phyloP scores from a whole-genome alignment of 2,329 filamentous ascomycete species.

The Nothopassalora personata region DNA sequence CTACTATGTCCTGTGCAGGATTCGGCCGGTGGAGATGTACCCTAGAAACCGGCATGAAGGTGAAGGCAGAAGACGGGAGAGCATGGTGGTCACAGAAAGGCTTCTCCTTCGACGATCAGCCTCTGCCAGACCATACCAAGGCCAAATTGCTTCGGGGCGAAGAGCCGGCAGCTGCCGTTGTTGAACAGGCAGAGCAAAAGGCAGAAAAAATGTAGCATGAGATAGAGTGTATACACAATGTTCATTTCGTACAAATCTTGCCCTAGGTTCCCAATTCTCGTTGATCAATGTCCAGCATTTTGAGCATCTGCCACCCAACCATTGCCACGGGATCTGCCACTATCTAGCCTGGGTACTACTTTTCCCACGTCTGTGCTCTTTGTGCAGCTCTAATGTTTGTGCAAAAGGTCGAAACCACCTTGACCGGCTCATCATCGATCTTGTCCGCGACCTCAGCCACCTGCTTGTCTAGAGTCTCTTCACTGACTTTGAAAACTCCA shows the following conservation, averaged over 20 bases:
- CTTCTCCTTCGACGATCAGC: slow-evolving; percentile 20
- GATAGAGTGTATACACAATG: not conserved
- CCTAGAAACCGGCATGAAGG: slow-evolving; percentile 11
- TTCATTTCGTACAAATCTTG: slow-evolving; percentile 26
- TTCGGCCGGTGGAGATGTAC: slow-evolving; percentile 20
- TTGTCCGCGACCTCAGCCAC: slow-evolving; percentile 27
- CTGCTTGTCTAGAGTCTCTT: slow-evolving; percentile 28
- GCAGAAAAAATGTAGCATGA: not conserved
- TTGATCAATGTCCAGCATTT: slow-evolving; percentile 30
- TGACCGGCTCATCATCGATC: slow-evolving; percentile 23
- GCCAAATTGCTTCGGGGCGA: slow-evolving; percentile 15
- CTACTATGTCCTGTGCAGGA: slow-evolving; percentile 13
- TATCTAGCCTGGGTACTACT: slow-evolving; percentile 28
- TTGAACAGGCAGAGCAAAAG: not conserved
- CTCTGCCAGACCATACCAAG: slow-evolving; percentile 15
- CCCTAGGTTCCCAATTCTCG: slow-evolving; percentile 34
- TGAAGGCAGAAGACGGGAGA: slow-evolving; percentile 17
- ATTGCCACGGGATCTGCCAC: slow-evolving; percentile 43
- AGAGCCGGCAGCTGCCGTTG: slow-evolving; percentile 2
- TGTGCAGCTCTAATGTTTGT: slow-evolving; percentile 42
- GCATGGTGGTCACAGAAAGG: slow-evolving; percentile 22
- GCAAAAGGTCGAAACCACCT: slow-evolving; percentile 40
- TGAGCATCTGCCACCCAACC: slow-evolving; percentile 40
- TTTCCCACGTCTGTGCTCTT: slow-evolving; percentile 37
- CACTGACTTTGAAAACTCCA: slow-evolving; percentile 34